phyloP scores from a whole-genome alignment of 768 basidiomycete genomes.

The Mycena alexandri region DNA sequence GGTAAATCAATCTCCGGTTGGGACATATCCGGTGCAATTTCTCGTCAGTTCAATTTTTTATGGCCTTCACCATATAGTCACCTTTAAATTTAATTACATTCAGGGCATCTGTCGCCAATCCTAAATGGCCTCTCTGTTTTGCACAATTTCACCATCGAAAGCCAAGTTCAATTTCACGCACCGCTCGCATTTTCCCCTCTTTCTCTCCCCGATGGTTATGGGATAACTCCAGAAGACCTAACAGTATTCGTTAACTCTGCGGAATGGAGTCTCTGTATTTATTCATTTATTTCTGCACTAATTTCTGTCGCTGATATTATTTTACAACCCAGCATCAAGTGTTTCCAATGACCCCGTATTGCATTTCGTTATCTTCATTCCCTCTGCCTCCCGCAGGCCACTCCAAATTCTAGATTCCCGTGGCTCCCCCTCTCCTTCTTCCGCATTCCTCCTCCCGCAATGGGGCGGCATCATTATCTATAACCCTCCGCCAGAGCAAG shows the following conservation, averaged over 20 bases:
- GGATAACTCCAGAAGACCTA: slow-evolving; percentile 83
- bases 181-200: slow-evolving; percentile 86
- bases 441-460: slow-evolving; percentile 91
- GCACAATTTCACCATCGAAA: slow-evolving; percentile 95
- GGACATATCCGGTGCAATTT: slow-evolving; percentile 77
- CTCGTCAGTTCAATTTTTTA: slow-evolving; percentile 60
- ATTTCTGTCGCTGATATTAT: slow-evolving; percentile 20
- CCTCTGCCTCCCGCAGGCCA: slow-evolving; percentile 76
- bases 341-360: slow-evolving; percentile 94
- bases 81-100: slow-evolving; percentile 7
- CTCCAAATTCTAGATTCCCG: slow-evolving; percentile 71
- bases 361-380: slow-evolving; percentile 92
- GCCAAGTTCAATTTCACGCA: slow-evolving; percentile 93
- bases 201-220: slow-evolving; percentile 58
- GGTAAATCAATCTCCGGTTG: slow-evolving; percentile 73
- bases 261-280: slow-evolving; percentile 91
- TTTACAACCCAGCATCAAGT: slow-evolving; percentile 76
- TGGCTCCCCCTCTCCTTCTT: slow-evolving; percentile 61
- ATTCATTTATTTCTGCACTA: not conserved
- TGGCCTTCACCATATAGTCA: not conserved
- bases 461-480: slow-evolving; percentile 91
- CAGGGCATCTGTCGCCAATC: slow-evolving; percentile 81
- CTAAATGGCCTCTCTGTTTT: slow-evolving; percentile 69
- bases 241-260: slow-evolving; percentile 97
- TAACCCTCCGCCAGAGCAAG: slow-evolving; percentile 61